A percentile compares a stretch with the other conserved stretches of the same genome.
Conservation (phyloP, 805 yeast species). For the Metschnikowia matae region DNA sequence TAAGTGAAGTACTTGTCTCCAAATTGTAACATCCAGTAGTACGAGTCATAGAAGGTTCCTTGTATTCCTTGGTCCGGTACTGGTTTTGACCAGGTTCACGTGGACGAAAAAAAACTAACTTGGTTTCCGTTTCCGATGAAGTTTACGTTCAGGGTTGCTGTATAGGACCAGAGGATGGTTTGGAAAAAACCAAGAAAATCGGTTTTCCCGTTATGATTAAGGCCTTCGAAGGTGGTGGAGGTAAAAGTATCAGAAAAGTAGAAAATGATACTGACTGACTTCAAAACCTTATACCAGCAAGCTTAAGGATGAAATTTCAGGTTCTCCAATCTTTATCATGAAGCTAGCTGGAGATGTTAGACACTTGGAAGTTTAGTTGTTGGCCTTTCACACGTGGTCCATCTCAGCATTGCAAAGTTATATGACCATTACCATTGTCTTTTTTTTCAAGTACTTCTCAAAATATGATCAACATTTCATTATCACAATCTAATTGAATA, state of each 20-base stretch:
- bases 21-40: too few species aligned
- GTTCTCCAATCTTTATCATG: conserved; percentile 98
- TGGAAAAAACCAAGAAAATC: conserved; percentile 74
- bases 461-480: too few species aligned
- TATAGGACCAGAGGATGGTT: conserved; percentile 80
- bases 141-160: conserved; percentile 89
- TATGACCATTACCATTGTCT: too few species aligned
- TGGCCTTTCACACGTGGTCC: conserved; percentile 22
- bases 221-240: conserved; percentile 99
- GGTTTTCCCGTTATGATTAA: conserved; percentile 99
- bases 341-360: conserved; percentile 95
- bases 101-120: conserved; percentile 64
- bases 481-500: too few species aligned
- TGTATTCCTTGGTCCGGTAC: conserved; percentile 99
- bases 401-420: too few species aligned
- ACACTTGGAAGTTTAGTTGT: conserved; percentile 94
- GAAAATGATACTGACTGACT: conserved; percentile 79
- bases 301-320: conserved; percentile 97
- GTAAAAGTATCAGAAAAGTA: conserved; percentile 98
- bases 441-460: too few species aligned
- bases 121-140: conserved; percentile 85
- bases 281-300: conserved; percentile 74
- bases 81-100: conserved; percentile 78
- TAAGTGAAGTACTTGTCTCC: too few species aligned
- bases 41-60: too few species aligned